Evolutionary conservation across 1,284 basidiomycete species (phyloP), one percentile per base, ranked within the genome.

Genomic region (Erythrobasidium hasegawianum): DNA sequence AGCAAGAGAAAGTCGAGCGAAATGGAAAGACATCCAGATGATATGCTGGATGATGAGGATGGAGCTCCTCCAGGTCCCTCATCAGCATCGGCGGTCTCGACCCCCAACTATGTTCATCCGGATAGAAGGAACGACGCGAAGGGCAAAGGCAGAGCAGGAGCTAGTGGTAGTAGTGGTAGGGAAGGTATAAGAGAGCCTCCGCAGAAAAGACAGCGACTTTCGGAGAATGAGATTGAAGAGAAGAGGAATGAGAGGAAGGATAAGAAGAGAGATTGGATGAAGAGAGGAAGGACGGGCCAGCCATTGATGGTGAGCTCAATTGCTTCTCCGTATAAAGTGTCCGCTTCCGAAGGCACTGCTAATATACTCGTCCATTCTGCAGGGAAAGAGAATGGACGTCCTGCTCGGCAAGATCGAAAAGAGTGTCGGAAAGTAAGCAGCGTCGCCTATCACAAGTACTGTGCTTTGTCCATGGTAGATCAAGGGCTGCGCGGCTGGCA

Each of bases 401-500:
- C 47, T 65, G 4, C 29, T 65, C 2, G 55, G 62, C 18, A 65
- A 65, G 45, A 65, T 65, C 52, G 61, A 64, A 18, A 56, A 43
- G n/a, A 57, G 22, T 20, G 54, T 64, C 26, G 14, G 26, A 1
- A 45, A 26, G 33, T n/a, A n/a, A n/a, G n/a, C n/a, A n/a, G n/a
- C n/a, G n/a, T n/a, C n/a, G n/a, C n/a, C n/a, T n/a, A n/a, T n/a
- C n/a, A n/a, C n/a, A n/a, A n/a, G n/a, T n/a, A n/a, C n/a, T n/a
- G n/a, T n/a, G n/a, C n/a, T n/a, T n/a, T n/a, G n/a, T n/a, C n/a
- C n/a, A n/a, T n/a, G n/a, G n/a, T n/a, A n/a, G n/a, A n/a, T n/a
- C n/a, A n/a, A n/a, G n/a, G n/a, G n/a, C n/a, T n/a, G n/a, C n/a
- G n/a, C n/a, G n/a, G n/a, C n/a, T n/a, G n/a, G n/a, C n/a, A n/a